phyloP scores from a whole-genome alignment of 169 alveolate species.

The Ichthyophthirius multifiliis region DNA sequence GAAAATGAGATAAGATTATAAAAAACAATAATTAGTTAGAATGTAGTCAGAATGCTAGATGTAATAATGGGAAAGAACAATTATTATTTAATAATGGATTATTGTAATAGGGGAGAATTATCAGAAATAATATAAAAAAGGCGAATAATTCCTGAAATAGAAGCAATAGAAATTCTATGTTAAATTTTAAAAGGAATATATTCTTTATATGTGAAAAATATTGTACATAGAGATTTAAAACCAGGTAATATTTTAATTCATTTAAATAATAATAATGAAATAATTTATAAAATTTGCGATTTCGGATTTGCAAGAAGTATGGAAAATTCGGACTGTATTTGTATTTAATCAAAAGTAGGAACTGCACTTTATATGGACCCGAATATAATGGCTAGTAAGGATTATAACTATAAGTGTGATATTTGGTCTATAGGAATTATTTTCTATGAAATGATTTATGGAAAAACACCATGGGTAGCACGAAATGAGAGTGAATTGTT shows the following conservation, averaged over 20 bases:
- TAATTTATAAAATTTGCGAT: slow-evolving; percentile 51
- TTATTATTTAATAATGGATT: slow-evolving; percentile 29
- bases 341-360: no score
- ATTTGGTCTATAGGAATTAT: slow-evolving; percentile 41
- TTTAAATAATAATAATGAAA: slow-evolving; percentile 26
- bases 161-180: slow-evolving; percentile 16
- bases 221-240: slow-evolving; percentile 73
- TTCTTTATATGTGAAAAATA: slow-evolving; percentile 22
- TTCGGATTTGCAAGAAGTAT: slow-evolving; percentile 67
- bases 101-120: slow-evolving; percentile 33
- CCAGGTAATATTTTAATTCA: slow-evolving; percentile 68
- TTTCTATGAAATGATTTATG: slow-evolving; percentile 28
- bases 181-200: slow-evolving; percentile 24
- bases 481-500: no score
- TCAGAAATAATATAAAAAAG: slow-evolving; percentile 1
- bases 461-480: slow-evolving; percentile 41
- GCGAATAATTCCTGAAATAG: background rate
- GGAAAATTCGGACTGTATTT: slow-evolving; percentile 22
- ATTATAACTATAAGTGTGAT: slow-evolving; percentile 38
- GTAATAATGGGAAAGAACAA: slow-evolving; percentile 27
- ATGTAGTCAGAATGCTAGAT: slow-evolving; percentile 28
- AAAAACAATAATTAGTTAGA: background rate
- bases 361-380: no score
- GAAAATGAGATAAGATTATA: slow-evolving; percentile 25
- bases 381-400: no score